Evolutionary conservation across 192 early-diverging fungal genomes (phyloP).

Genomic region (Podila epicladia): DNA sequence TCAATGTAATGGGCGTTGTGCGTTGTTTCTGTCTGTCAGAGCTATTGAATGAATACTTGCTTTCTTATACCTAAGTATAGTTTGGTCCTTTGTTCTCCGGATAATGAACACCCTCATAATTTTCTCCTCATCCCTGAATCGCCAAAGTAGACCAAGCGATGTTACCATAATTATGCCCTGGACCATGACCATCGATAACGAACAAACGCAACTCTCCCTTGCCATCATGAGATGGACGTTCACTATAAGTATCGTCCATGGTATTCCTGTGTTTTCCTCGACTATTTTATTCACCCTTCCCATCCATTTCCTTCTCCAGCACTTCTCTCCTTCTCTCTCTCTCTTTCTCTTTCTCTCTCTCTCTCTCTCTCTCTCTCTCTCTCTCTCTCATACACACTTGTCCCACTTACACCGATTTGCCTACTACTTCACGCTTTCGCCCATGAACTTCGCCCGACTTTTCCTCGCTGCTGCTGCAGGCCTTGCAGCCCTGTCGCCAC

Average conservation of each 20-base stretch:
- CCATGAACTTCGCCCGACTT: constrained; percentile 2
- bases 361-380: neutral
- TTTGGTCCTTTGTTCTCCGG: no score
- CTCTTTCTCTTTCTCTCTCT: neutral
- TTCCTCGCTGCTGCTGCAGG: neutral
- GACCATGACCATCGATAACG: no score
- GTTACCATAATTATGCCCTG: no score
- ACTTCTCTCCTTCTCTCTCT: neutral
- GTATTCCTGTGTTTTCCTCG: neutral
- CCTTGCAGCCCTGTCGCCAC: neutral
- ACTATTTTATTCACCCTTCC: neutral
- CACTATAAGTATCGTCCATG: neutral
- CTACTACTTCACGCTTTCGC: neutral
- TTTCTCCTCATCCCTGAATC: no score
- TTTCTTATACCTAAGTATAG: no score
- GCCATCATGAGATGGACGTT: neutral
- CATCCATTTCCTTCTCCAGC: neutral
- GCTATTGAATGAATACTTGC: no score
- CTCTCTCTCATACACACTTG: neutral
- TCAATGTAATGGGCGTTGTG: no score
- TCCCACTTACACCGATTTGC: neutral
- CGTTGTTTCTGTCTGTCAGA: no score
- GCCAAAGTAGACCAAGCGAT: no score
- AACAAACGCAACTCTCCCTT: neutral
- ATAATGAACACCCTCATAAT: no score